phyloP scores from a whole-genome alignment of 2,329 filamentous ascomycete species.

The Aspergillus transmontanensis region DNA sequence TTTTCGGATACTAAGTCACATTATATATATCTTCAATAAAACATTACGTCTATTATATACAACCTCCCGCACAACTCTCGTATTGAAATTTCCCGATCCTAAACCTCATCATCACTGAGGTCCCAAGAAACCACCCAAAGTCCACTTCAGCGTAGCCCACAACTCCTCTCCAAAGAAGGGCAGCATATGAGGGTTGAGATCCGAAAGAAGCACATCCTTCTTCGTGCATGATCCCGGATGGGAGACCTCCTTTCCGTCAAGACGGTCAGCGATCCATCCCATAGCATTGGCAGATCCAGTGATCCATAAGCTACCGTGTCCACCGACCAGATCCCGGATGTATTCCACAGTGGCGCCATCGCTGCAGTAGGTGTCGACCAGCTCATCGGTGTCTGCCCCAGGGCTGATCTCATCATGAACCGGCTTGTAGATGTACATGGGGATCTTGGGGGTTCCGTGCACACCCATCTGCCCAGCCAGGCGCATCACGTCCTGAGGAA shows the following conservation, averaged over 20 bases:
- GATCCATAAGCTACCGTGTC: neutral
- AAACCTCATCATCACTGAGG: neutral
- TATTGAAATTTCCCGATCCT: rapidly evolving
- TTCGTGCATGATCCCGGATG: neutral
- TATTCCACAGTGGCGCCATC: slow-evolving; percentile 19
- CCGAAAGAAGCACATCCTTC: neutral
- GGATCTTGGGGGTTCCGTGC: slow-evolving; percentile 1
- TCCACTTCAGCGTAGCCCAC: neutral
- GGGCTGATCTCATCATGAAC: slow-evolving; percentile 32
- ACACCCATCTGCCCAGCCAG: slow-evolving; percentile 19
- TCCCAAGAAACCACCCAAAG: neutral
- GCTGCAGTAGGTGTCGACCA: slow-evolving; percentile 19
- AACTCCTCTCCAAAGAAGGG: neutral
- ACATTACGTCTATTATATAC: neutral
- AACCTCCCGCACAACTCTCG: neutral
- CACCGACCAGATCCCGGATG: neutral
- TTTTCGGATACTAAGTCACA: too few relatives aligned
- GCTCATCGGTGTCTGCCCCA: slow-evolving; percentile 27
- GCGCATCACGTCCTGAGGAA: slow-evolving; percentile 13
- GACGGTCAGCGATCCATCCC: slow-evolving; percentile 1
- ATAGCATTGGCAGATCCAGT: neutral
- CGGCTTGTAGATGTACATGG: slow-evolving; percentile 33
- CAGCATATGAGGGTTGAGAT: neutral
- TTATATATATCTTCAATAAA: too few relatives aligned
- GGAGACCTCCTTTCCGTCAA: neutral